phyloP scores from a whole-genome alignment of 352 stramenopile genomes.

The Pythium insidiosum region DNA sequence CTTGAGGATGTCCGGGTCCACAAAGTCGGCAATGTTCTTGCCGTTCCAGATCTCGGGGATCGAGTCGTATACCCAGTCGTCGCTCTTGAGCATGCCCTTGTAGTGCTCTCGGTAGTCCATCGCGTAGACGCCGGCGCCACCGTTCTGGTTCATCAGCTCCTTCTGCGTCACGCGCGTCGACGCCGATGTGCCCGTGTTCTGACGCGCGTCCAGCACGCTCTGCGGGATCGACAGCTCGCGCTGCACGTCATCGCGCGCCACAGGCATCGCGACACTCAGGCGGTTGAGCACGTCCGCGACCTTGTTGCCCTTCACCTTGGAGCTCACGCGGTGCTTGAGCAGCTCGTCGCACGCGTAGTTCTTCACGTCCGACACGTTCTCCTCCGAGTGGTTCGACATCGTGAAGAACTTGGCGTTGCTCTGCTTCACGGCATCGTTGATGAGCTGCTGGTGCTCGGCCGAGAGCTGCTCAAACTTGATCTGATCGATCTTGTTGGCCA shows the following conservation, averaged over 20 bases:
- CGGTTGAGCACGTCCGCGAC: slow-evolving; percentile 94
- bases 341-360: slow-evolving; percentile 95
- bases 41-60: slow-evolving; percentile 99
- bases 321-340: slow-evolving; percentile 91
- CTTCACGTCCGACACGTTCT: slow-evolving; percentile 94
- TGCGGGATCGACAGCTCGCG: slow-evolving; percentile 92
- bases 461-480: slow-evolving; percentile 90
- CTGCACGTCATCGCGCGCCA: slow-evolving; percentile 87
- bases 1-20: slow-evolving; percentile 97
- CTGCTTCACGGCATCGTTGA: slow-evolving; percentile 60
- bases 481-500: slow-evolving; percentile 99
- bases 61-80: slow-evolving; percentile 95
- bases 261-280: slow-evolving; percentile 93
- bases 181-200: slow-evolving; percentile 27
- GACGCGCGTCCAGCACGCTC: slow-evolving; percentile 83
- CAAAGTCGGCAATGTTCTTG: slow-evolving; percentile 99
- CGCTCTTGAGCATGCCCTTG: slow-evolving; percentile 90
- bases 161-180: slow-evolving; percentile 56
- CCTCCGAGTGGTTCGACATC: slow-evolving; percentile 98
- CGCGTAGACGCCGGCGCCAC: slow-evolving; percentile 96
- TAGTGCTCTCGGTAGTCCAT: slow-evolving; percentile 98
- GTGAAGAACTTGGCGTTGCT: slow-evolving; percentile 92
- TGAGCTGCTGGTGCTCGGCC: slow-evolving; percentile 67
- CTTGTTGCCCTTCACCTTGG: slow-evolving; percentile 94
- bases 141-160: slow-evolving; percentile 92